Conservation (phyloP, 345 rosid species). For the Salix suchowensis region DNA sequence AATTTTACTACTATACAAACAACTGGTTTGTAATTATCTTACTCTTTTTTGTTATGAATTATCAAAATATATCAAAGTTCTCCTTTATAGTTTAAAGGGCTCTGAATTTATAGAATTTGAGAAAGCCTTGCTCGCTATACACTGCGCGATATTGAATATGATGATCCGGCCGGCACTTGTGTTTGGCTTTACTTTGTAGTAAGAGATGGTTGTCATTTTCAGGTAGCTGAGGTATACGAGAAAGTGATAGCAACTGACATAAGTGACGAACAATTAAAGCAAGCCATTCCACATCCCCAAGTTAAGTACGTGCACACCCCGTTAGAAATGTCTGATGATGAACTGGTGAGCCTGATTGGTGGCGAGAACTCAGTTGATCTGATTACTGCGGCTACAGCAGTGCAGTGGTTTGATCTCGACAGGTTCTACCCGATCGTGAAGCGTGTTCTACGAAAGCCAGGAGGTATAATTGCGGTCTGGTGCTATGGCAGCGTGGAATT, state of each 20-base stretch:
- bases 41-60: no score
- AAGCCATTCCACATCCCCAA: constrained; percentile 39
- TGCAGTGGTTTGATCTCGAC: constrained; percentile 66
- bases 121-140: no score
- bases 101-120: no score
- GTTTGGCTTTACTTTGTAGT: no score
- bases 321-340: constrained; percentile 41
- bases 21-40: no score
- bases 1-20: no score
- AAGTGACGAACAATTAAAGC: constrained; percentile 52
- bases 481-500: constrained; percentile 44
- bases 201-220: not conserved
- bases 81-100: no score
- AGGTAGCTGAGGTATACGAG: constrained; percentile 62
- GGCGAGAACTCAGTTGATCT: constrained; percentile 56
- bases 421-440: constrained; percentile 46
- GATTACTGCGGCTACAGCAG: constrained; percentile 50
- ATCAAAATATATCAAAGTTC: no score
- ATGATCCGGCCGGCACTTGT: no score
- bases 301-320: constrained; percentile 54
- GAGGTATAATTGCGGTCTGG: constrained; percentile 63
- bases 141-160: no score
- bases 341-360: constrained; percentile 41
- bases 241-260: constrained; percentile 56
- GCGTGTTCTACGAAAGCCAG: constrained; percentile 53